These are phyloP conservation scores for Backusella tarrabulga DNA, from an alignment of 192 early-diverging fungal genomes.

Conservation along the genomic window DNA sequence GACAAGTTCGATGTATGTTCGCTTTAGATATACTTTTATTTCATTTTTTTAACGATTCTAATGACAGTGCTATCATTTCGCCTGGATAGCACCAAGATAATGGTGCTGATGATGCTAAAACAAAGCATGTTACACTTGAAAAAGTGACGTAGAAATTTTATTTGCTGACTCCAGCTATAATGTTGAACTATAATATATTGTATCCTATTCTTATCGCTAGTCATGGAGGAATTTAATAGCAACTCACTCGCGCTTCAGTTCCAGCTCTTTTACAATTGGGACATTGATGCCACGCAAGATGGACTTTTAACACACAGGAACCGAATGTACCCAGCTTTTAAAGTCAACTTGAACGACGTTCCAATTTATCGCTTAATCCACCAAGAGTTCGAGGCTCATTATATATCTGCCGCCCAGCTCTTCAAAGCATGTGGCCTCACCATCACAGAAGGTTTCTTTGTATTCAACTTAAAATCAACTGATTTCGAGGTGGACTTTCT, in stretches of 20 bases:
- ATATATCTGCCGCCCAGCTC: conserved; percentile 29
- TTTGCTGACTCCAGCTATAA: neutral
- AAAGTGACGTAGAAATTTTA: neutral
- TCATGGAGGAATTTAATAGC: neutral
- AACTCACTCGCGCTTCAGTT: conserved; percentile 22
- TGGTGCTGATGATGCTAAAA: no score
- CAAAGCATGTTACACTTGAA: neutral
- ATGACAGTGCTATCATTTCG: no score
- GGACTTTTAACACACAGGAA: neutral
- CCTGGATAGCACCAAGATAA: no score
- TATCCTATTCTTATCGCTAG: neutral
- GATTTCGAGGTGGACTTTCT: conserved; percentile 32
- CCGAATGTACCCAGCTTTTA: conserved; percentile 29
- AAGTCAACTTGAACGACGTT: conserved; percentile 16
- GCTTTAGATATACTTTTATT: no score
- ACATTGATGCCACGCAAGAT: neutral
- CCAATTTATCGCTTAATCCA: conserved; percentile 32
- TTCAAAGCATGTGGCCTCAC: conserved; percentile 33
- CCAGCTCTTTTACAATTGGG: conserved; percentile 23
- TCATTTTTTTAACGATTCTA: no score
- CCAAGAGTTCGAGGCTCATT: conserved; percentile 20
- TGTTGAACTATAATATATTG: neutral
- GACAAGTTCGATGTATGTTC: no score
- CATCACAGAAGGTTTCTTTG: conserved; percentile 27
- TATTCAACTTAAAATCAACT: conserved; percentile 19